A percentile compares a stretch with the other conserved stretches of the same genome.
Conservation (phyloP, 805 yeast genomes). For the Wickerhamomyces pijperi region DNA sequence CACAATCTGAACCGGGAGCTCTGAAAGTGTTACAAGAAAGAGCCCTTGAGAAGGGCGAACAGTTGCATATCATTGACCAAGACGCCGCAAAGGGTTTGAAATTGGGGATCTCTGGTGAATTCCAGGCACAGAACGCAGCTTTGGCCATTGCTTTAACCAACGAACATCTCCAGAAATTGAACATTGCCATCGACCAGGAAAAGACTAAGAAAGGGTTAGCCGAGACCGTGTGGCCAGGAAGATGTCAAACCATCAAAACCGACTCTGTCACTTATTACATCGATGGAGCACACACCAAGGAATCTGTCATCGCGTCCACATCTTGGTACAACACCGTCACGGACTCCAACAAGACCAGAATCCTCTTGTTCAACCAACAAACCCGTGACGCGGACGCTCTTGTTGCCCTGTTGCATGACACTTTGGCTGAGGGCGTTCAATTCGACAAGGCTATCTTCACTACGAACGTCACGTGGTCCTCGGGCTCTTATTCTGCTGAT, state of each 20-base stretch:
- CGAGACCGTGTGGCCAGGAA: constrained; percentile 82
- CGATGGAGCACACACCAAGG: constrained; percentile 95
- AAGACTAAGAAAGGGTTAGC: constrained; percentile 42
- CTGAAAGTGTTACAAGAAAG: constrained; percentile 47
- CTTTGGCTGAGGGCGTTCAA: constrained; percentile 24
- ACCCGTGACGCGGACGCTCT: constrained; percentile 72
- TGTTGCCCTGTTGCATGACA: constrained; percentile 39
- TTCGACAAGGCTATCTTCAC: constrained; percentile 79
- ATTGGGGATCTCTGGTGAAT: constrained; percentile 74
- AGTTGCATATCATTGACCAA: constrained; percentile 39
- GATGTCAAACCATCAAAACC: constrained; percentile 65
- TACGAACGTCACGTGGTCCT: constrained; percentile 85
- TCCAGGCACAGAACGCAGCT: constrained; percentile 80
- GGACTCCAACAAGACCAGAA: constrained; percentile 21
- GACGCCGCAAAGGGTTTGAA: constrained; percentile 21
- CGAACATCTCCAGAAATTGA: constrained; percentile 43
- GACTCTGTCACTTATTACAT: constrained; percentile 59
- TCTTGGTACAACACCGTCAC: constrained; percentile 56
- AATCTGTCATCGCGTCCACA: constrained; percentile 74
- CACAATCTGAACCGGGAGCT: constrained; percentile 41
- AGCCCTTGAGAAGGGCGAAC: constrained; percentile 52
- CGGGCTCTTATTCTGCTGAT: constrained; percentile 72
- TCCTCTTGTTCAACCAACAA: constrained; percentile 87
- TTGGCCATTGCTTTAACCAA: constrained; percentile 66
- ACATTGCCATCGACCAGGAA: constrained; percentile 22